phyloP scores from a whole-genome alignment of 192 early-diverging fungal species.

The Backusella circina region DNA sequence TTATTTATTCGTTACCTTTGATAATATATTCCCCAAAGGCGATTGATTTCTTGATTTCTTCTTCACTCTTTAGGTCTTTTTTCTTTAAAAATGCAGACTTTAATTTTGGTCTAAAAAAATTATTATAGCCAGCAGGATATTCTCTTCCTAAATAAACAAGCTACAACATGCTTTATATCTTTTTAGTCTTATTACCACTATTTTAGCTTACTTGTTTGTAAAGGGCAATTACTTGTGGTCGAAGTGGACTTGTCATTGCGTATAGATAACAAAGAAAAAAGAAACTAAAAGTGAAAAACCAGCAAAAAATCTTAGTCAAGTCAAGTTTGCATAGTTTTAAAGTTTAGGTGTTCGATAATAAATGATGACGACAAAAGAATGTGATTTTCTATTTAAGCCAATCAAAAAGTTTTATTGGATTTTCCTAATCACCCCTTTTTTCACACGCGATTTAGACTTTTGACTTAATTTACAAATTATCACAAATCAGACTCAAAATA shows the following conservation, averaged over 20 bases:
- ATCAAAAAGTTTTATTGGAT: neutral
- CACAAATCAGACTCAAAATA: neutral
- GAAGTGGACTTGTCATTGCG: constrained; percentile 9
- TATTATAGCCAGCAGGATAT: constrained; percentile 39
- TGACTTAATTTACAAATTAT: neutral
- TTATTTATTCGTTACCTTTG: constrained; percentile 30
- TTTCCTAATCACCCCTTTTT: neutral
- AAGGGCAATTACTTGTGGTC: constrained; percentile 29
- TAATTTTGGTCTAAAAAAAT: constrained; percentile 37
- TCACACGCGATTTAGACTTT: neutral
- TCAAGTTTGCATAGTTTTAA: neutral
- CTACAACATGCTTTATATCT: constrained; percentile 20
- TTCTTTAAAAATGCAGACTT: constrained; percentile 45
- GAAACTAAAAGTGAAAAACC: neutral
- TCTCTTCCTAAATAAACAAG: constrained; percentile 39
- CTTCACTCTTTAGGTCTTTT: constrained; percentile 25
- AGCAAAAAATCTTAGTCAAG: neutral
- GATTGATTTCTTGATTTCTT: constrained; percentile 36
- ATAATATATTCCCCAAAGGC: constrained; percentile 38
- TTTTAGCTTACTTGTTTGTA: constrained; percentile 33
- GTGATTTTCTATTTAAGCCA: neutral
- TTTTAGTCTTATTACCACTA: neutral
- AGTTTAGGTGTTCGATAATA: neutral
- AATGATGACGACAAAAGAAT: neutral
- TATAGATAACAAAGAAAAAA: neutral